Conservation (phyloP, 2,329 filamentous ascomycete species). For the Pseudocercospora pini-densiflorae region DNA sequence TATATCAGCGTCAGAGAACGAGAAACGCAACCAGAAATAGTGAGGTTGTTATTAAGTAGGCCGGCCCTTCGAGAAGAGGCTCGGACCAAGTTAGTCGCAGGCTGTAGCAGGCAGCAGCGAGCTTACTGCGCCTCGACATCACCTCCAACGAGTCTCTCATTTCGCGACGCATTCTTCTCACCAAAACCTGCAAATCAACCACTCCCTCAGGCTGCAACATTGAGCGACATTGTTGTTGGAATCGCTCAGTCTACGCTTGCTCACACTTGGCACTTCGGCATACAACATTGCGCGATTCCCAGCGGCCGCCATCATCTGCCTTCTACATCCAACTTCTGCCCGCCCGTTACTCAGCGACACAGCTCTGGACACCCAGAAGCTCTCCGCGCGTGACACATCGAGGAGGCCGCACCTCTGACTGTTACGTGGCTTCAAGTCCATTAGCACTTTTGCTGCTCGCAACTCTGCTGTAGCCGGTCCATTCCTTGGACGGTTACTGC, state of each 20-base stretch:
- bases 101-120: not conserved
- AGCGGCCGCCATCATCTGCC: not conserved
- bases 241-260: not conserved
- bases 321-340: not conserved
- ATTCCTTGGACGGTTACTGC: constrained; percentile 7
- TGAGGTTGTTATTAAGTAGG: not conserved
- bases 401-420: constrained; percentile 6
- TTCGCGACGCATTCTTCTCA: not conserved
- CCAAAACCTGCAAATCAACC: not conserved
- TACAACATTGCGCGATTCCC: not conserved
- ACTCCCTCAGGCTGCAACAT: constrained; percentile 1
- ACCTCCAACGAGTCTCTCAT: constrained; percentile 5
- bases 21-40: not conserved
- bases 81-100: not conserved
- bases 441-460: not conserved
- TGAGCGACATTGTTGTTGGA: not conserved
- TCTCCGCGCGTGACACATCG: constrained; percentile 7
- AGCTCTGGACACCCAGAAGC: not conserved
- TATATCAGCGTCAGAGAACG: not conserved
- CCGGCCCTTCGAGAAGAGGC: no score
- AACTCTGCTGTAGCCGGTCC: not conserved
- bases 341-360: not conserved
- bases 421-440: not conserved
- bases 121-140: not conserved
- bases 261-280: not conserved